Base-by-base conservation (phyloP, 768 basidiomycete genomes). In the Russula dissimulans region DNA sequence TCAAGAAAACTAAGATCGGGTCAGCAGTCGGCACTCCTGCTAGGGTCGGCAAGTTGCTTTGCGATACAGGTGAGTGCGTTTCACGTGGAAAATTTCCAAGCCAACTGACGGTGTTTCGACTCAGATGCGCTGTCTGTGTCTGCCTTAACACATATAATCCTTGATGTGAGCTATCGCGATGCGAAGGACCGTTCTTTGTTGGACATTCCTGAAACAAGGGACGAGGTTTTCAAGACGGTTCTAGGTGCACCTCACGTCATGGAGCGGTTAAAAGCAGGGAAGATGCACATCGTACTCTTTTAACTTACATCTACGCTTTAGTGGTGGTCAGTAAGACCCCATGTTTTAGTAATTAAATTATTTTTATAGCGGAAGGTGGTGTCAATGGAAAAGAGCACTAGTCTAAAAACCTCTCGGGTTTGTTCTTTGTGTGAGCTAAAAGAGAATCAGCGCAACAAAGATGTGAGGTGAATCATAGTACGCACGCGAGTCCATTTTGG, bases 401-500 rank as follows among this genome's bases (percentile, higher is more conserved):
- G 39, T 18, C 56, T 60, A 97, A 79, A 95, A 97, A 70, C 95
- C 95, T 71, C 83, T 86, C 3, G 94, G 95, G 71, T 97, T 97
- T 43, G 84, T 84, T 68, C 95, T 77, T 4, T 89, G 78, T 36
- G 95, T 94, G 62, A 94, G 71, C 95, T 94, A 68, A 17, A 32
- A 14, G 12, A 29, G n/a, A 7, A 48, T 54, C 12, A 31, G 34
- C 14, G 9, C 4, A 38, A 47, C 29, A 14, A 15, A 6, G 29
- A 49, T 17, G 32, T 49, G 5, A 22, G 54, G 34, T 22, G 26
- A 10, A 11, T 10, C 1, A 29, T 14, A 3, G 15, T 31, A 75
- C 87, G 61, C 65, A 95, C 94, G 73, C 91, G 80, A 52, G 95
- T 97, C 84, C 87, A 97, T 70, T 97, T 95, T n/a, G 95, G 95